Conservation (phyloP, 1,284 basidiomycete genomes). For the Testicularia cyperi region DNA sequence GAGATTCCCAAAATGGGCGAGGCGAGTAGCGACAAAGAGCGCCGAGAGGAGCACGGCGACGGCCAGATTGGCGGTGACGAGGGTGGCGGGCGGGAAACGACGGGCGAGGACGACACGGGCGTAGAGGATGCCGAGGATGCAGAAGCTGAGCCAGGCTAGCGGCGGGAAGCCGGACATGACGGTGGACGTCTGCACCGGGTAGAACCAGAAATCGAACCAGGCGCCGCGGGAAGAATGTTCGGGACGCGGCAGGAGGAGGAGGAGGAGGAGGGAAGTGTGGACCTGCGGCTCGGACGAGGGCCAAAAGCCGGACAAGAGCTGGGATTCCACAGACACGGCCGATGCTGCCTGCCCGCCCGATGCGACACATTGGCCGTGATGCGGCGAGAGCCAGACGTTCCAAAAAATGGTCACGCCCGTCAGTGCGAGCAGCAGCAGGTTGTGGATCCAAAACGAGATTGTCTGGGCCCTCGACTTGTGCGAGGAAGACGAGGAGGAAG, state of each 20-base stretch:
- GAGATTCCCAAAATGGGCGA: constrained; percentile 45
- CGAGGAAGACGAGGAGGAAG: too few species aligned
- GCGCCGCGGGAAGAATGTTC: constrained; percentile 1
- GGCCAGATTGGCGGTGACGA: constrained; percentile 8
- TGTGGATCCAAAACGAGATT: constrained; percentile 30
- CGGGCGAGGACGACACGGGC: constrained; percentile 30
- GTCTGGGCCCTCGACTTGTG: background rate
- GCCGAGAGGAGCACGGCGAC: constrained; percentile 14
- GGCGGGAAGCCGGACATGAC: constrained; percentile 48
- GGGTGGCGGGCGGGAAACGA: constrained; percentile 5
- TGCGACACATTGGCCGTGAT: constrained; percentile 16
- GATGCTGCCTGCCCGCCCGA: background rate
- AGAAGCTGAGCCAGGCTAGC: constrained; percentile 47
- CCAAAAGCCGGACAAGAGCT: too few species aligned
- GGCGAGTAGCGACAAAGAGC: constrained; percentile 36
- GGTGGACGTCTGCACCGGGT: constrained; percentile 7
- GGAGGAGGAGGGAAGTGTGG: background rate
- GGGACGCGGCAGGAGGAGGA: background rate
- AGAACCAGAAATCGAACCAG: constrained; percentile 43
- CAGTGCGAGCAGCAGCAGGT: constrained; percentile 11
- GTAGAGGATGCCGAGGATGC: constrained; percentile 44
- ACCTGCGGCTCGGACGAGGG: too few species aligned
- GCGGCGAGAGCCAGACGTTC: constrained; percentile 38
- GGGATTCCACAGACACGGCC: too few species aligned
- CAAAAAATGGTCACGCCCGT: constrained; percentile 30